Base-by-base conservation (phyloP, 768 basidiomycete species). In the Termitomyces sp. region DNA sequence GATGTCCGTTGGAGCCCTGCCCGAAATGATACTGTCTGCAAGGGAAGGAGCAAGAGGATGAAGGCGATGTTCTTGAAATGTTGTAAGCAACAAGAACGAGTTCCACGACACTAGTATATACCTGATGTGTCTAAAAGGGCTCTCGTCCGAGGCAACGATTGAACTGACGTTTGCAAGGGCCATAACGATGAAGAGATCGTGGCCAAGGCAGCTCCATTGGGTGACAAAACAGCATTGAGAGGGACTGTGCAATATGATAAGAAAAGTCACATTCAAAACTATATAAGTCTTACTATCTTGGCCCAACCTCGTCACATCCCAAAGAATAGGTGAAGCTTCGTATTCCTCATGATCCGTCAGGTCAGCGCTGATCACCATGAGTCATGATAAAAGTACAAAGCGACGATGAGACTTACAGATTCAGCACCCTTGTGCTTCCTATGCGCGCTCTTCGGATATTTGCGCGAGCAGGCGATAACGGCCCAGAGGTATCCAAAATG, bases 1-100 rank as follows among this genome's bases (percentile, higher is more conserved):
- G 36, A 91, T 70, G 65, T 92, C 90, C 10, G 81, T 72, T 32
- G 84, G 73, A n/a, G 82, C 78, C 56, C 70, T 75, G 46, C 80
- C 77, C 2, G 81, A 77, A 30, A 81, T 74, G 46, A 89, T 74
- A 13, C 86, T 79, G 49, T 72, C 51, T 53, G 71, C 69, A 44
- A 74, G 61, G 40, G 62, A 59, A 60, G 73, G 68, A 44, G 71
- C 65, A 49, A 70, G 53, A 48, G 58, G 62, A 44, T 71, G 64
- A 47, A 59, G 56, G 33, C 62, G 49, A 34, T 37, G 20, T 34
- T 57, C 62, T 62, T 39, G 10, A 46, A 5, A 46, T 20, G 24
- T 16, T 16, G 44, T 56, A 16, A 36, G 55, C 37, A 26, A 49
- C 32, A 16, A 58, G 34, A 40, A 33, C 20, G 14, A 24, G 30